Evolutionary conservation across 495 filamentous ascomycete genomes (phyloP), one percentile per base, ranked within the genome.

Genomic region (Patellaria atrata): DNA sequence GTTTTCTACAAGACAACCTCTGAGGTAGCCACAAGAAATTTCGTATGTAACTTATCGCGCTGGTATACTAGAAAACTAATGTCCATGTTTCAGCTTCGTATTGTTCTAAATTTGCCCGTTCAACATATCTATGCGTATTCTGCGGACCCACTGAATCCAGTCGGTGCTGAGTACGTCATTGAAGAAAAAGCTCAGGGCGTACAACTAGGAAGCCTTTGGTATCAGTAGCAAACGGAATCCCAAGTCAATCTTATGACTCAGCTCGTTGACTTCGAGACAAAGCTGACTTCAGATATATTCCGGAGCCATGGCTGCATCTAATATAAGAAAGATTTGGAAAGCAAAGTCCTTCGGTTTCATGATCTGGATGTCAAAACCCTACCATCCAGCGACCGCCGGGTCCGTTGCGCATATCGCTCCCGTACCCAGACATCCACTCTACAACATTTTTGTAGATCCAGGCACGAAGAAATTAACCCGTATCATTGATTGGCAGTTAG

Each of bases 211-310:
- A 39, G 28, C 28, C 17, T 31, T 12, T 39, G 36, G 27, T 20
- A 19, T 24, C 14, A 55, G 18, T 59, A 51, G 54, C 25, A 41
- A 40, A 45, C 40, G 23, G 28, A 58, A 30, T 27, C 40, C 23
- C 55, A 57, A 41, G 35, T 56, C 1, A 31, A 51, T 22, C 18
- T 64, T 18, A 44, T 62, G 12, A 38, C 19, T 19, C 53, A 59
- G 31, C 34, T 64, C n/a, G 52, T 57, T 27, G 54, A 58, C 11
- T 30, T 64, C 9, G 57, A 64, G 38, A 54, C 50, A 35, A 56
- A 38, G 18, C 40, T 65, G 17, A 38, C 52, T 4, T 43, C 38
- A 15, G 44, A 58, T 23, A 29, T 41, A 12, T 65, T 65, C 41
- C 33, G 23, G 15, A 54, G 25, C 40, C 54, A 61, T 31, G 58